A percentile compares a stretch with the other conserved stretches of the same genome.
Conservation (phyloP, 176 grass and related monocot genomes). For the Microstegium vimineum region DNA sequence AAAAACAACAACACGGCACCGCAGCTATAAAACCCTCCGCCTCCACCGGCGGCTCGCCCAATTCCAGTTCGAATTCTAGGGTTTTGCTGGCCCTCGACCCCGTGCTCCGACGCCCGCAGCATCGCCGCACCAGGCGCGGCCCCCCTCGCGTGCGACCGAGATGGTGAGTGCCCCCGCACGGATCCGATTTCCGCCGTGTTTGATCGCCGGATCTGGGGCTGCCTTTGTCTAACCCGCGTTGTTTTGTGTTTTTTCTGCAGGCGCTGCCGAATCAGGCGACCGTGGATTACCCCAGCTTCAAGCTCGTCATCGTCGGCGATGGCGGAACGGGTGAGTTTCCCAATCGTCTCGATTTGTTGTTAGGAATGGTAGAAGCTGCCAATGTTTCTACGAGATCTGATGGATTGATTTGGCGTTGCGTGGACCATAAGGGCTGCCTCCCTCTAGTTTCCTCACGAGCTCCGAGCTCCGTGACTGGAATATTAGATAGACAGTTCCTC, state of each 20-base stretch:
- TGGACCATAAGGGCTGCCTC: neutral
- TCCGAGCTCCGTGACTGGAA: neutral
- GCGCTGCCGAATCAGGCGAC: constrained; percentile 77
- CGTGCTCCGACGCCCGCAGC: neutral
- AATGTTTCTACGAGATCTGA: constrained; percentile 22
- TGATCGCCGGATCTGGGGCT: neutral
- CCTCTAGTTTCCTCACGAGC: neutral
- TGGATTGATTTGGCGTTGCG: neutral
- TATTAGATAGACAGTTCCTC: neutral
- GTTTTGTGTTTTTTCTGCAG: constrained; percentile 9
- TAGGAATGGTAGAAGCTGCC: neutral
- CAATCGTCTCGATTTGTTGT: neutral
- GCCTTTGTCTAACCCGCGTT: neutral
- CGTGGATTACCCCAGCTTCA: constrained; percentile 87
- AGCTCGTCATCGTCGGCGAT: constrained; percentile 87
- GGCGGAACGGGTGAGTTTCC: constrained; percentile 68
- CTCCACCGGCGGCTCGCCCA: constrained; percentile 26
- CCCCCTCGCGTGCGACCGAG: neutral
- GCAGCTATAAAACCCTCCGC: constrained; percentile 43
- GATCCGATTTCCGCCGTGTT: neutral
- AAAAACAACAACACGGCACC: constrained; percentile 1
- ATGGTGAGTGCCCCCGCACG: constrained; percentile 21
- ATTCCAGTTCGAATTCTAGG: constrained; percentile 45
- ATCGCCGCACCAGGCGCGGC: constrained; percentile 1
- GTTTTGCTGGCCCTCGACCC: constrained; percentile 18